phyloP scores from a whole-genome alignment of 2,329 filamentous ascomycete genomes.

The Sarocladiaceae sp. region DNA sequence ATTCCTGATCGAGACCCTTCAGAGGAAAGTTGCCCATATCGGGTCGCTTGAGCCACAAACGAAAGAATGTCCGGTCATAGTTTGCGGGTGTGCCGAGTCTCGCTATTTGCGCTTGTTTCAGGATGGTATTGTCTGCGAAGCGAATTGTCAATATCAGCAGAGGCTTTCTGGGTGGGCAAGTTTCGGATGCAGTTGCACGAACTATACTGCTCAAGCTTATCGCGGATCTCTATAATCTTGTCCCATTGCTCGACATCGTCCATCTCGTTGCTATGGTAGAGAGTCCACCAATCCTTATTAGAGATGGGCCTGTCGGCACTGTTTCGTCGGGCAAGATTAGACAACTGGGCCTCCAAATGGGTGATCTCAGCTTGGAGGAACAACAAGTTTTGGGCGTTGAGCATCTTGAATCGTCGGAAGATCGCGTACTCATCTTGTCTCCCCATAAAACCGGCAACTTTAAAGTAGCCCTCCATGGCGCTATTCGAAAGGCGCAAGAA shows the following conservation, averaged over 20 bases:
- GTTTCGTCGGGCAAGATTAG: background rate
- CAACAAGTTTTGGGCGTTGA: background rate
- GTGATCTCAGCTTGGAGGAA: background rate
- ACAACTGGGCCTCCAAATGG: background rate
- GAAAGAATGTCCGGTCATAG: background rate
- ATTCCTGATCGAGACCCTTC: background rate
- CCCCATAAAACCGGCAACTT: background rate
- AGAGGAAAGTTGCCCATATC: background rate
- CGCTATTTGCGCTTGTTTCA: background rate
- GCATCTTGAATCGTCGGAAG: background rate
- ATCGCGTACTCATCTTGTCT: background rate
- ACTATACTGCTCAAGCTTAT: background rate
- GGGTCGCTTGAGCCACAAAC: background rate
- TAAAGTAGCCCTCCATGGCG: background rate
- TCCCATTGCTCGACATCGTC: background rate
- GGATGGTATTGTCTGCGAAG: background rate
- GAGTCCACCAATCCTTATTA: background rate
- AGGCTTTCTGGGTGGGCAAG: background rate
- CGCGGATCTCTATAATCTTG: background rate
- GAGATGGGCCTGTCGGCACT: background rate
- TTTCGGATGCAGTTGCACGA: background rate
- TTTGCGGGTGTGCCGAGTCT: background rate
- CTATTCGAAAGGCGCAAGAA: background rate
- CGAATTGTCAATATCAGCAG: background rate
- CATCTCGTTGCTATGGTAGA: background rate